Evolutionary conservation across 2,329 filamentous ascomycete species (phyloP), one percentile per base, ranked within the genome.

Genomic region (Hymenoscyphus linearis): DNA sequence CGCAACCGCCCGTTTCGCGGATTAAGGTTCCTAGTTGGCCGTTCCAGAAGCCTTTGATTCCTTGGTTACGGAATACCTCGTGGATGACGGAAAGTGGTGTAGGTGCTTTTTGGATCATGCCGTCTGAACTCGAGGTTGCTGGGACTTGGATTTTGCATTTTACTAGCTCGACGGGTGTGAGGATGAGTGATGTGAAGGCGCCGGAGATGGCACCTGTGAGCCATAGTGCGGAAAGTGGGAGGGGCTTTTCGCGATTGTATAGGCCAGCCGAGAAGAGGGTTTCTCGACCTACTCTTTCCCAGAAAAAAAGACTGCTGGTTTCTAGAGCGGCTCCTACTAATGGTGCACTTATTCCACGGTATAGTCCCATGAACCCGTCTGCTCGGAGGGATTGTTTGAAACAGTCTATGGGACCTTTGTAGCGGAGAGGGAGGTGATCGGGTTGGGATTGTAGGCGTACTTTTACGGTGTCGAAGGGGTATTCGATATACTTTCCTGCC

Each of bases 101-200:
- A 4, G 89, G 81, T 2, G 82, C 76, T 13, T 77, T 79, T 2
- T 74, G 74, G 2, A 70, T 71, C 26, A 72, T 73, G 25, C 78
- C 79, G 26, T 77, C 76, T 1, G 77, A 73, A 6, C 71, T 62
- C 0, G 72, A 59, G 22, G 61, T 60, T 16, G 70, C 71, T 10
- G 82, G 91, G 0, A 93, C 93, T 75, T 99, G 95, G 78, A 99
- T 96, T 76, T 95, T 96, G 83, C 95, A 99, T 77, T 99, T 99
- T 73, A 99, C 90, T 58, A 99, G 84, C 77, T 99, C 95, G 67
- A 99, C 91, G 0, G 95, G 95, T 0, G 95, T 99, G 64, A 99
- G 84, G 35, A 96, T 85, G 55, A 97, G 82, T 0, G 91, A 96
- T 0, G 95, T 96, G 70, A 96, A 89, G 44, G 90, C 89, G 36